phyloP scores from a whole-genome alignment of 148 eudicot species.

The Camellia japonica region DNA sequence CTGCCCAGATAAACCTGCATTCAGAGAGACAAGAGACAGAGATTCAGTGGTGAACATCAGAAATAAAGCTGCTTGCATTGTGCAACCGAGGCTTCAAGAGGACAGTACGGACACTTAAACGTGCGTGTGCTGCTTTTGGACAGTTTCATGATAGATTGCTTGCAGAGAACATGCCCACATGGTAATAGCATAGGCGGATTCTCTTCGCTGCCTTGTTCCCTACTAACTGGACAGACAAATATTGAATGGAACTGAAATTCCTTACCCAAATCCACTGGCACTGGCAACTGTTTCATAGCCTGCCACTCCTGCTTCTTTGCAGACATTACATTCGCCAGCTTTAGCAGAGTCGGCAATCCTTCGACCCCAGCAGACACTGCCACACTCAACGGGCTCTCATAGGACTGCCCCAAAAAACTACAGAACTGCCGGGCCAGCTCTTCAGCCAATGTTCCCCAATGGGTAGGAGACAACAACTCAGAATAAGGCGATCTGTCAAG shows the following conservation, averaged over 20 bases:
- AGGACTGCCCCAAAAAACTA: slow-evolving; percentile 44
- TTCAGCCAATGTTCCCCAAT: slow-evolving; percentile 41
- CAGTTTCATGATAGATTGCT: slow-evolving; percentile 44
- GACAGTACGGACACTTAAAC: slow-evolving; percentile 65
- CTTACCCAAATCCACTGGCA: slow-evolving; percentile 48
- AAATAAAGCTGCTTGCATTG: slow-evolving; percentile 51
- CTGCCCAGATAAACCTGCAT: background rate
- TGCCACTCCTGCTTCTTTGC: slow-evolving; percentile 50
- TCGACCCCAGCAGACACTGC: slow-evolving; percentile 50
- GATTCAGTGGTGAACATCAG: slow-evolving; percentile 14
- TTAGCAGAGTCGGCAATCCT: slow-evolving; percentile 53
- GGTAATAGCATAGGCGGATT: slow-evolving; percentile 67
- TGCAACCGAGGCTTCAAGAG: slow-evolving; percentile 31
- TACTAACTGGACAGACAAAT: slow-evolving; percentile 58
- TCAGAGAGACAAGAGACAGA: background rate
- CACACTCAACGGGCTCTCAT: slow-evolving; percentile 39
- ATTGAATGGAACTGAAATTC: slow-evolving; percentile 58
- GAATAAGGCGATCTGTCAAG: slow-evolving; percentile 52
- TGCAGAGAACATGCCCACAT: slow-evolving; percentile 62
- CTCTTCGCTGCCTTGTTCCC: slow-evolving; percentile 49
- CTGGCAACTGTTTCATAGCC: slow-evolving; percentile 50
- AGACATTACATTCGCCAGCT: slow-evolving; percentile 44
- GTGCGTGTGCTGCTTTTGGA: slow-evolving; percentile 37
- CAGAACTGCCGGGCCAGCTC: slow-evolving; percentile 43
- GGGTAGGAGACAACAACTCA: slow-evolving; percentile 27